Evolutionary conservation across 768 basidiomycete genomes (phyloP).

Genomic region (Pleurotus tuoliensis): DNA sequence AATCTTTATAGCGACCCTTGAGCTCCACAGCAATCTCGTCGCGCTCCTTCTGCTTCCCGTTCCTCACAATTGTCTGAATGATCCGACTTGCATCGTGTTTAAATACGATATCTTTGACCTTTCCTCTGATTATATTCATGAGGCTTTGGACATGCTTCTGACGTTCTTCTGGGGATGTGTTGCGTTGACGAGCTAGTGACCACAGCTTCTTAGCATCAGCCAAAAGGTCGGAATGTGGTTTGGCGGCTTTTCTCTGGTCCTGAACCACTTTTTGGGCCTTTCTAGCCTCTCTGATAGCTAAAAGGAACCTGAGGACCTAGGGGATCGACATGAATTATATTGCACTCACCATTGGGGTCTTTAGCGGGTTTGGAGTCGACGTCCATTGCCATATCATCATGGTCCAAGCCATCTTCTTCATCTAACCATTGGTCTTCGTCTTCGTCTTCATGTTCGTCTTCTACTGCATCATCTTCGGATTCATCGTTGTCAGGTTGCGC

Average conservation of each 20-base stretch:
- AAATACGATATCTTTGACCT: conserved; percentile 80
- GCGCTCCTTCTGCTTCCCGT: conserved; percentile 71
- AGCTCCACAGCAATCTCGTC: conserved; percentile 82
- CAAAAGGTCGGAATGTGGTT: conserved; percentile 72
- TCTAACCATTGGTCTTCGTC: conserved; percentile 8
- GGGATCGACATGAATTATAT: conserved; percentile 2
- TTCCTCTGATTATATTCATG: conserved; percentile 74
- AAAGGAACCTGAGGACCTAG: conserved; percentile 2
- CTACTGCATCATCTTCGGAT: conserved; percentile 25
- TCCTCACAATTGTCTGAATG: conserved; percentile 77
- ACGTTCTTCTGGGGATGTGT: conserved; percentile 65
- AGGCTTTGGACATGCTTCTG: conserved; percentile 70
- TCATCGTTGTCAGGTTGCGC: conserved; percentile 29
- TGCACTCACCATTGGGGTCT: conserved; percentile 54
- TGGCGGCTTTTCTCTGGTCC: conserved; percentile 69
- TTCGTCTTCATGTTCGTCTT: conserved; percentile 15
- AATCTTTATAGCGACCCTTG: conserved; percentile 71
- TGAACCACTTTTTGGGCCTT: conserved; percentile 64
- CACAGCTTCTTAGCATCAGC: conserved; percentile 72
- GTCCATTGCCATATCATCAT: conserved; percentile 27
- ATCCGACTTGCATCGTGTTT: conserved; percentile 93
- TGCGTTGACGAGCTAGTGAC: conserved; percentile 72
- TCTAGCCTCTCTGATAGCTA: conserved; percentile 67
- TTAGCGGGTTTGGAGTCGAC: conserved; percentile 28
- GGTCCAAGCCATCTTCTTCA: conserved; percentile 27